Percentiles rank a stretch among this genome's conserved stretches.
Conservation (phyloP, 345 rosid genomes). For the Psidium friedrichsthalianum region DNA sequence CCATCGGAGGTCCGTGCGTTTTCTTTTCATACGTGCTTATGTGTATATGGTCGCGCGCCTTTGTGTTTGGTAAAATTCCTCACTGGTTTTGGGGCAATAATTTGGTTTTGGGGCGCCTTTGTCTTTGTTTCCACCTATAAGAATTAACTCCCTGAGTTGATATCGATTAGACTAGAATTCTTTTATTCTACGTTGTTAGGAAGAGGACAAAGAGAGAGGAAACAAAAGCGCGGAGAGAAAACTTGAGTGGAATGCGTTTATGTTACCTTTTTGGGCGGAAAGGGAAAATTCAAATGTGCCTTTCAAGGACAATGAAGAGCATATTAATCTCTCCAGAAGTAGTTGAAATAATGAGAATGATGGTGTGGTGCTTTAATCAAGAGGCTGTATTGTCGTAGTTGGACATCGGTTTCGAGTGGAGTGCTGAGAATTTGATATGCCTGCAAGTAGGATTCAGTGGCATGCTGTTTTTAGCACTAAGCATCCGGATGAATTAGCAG, state of each 20-base stretch:
- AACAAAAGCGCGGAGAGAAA: background rate
- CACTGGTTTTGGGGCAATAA: background rate
- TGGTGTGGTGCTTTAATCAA: background rate
- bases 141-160: background rate
- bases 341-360: background rate
- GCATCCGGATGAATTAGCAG: background rate
- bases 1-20: slow-evolving; percentile 53
- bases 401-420: background rate
- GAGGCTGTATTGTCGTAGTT: background rate
- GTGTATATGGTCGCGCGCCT: background rate
- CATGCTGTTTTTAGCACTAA: background rate
- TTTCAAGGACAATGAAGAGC: background rate
- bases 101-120: background rate
- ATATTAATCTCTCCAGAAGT: background rate
- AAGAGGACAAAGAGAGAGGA: background rate
- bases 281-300: background rate
- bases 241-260: background rate
- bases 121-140: background rate
- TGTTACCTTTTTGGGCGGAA: background rate
- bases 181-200: background rate
- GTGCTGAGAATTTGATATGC: background rate
- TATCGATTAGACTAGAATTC: background rate
- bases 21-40: background rate
- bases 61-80: background rate
- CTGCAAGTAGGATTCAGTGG: background rate